Percentiles rank a stretch among this genome's conserved stretches.
Conservation (phyloP, 306 rosid genomes). For the Vachellia pachyceras region DNA sequence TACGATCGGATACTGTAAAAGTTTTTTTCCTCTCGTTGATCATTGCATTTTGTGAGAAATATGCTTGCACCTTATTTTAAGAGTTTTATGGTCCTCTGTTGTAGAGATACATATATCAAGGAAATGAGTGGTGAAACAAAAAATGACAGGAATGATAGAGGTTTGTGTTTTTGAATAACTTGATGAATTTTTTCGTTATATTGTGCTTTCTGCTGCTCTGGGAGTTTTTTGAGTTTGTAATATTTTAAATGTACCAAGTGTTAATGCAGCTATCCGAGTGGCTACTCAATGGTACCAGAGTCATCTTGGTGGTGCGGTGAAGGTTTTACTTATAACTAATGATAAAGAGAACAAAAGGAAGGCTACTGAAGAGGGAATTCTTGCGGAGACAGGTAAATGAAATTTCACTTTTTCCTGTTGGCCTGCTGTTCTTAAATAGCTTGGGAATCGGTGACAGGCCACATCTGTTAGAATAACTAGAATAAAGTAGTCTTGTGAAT, state of each 20-base stretch:
- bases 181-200: constrained; percentile 23
- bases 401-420: constrained; percentile 18
- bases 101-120: constrained; percentile 91
- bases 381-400: constrained; percentile 82
- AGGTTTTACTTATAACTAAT: constrained; percentile 84
- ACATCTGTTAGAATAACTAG: constrained; percentile 10
- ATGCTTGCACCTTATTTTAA: background rate
- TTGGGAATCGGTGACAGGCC: background rate
- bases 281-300: constrained; percentile 96
- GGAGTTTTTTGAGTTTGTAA: too few relatives aligned
- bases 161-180: constrained; percentile 49
- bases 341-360: constrained; percentile 89
- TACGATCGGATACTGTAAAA: background rate
- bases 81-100: constrained; percentile 22
- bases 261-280: constrained; percentile 81
- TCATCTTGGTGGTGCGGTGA: constrained; percentile 77
- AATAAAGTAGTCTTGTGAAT: constrained; percentile 8
- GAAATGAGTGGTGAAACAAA: constrained; percentile 88
- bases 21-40: constrained; percentile 13
- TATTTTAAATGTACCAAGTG: constrained; percentile 41
- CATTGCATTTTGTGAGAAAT: background rate
- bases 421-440: constrained; percentile 30
- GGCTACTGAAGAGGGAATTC: constrained; percentile 87
- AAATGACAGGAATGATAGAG: constrained; percentile 97
- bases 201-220: constrained; percentile 14